Conservation (phyloP, 1,139 yeast species). For the Saccharomyces hybrid region DNA sequence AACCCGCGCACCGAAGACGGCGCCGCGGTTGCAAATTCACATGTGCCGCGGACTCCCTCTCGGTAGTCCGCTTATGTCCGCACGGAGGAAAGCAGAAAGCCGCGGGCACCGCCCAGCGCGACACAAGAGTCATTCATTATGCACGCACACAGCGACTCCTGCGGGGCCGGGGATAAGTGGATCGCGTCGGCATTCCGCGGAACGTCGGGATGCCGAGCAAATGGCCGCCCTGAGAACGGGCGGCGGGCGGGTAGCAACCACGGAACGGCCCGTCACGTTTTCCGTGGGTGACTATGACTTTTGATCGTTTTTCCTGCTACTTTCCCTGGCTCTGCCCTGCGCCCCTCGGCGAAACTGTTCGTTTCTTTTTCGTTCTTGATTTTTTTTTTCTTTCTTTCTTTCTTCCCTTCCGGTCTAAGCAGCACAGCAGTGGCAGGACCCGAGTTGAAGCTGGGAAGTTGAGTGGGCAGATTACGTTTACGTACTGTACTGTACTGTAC, state of each 20-base stretch:
- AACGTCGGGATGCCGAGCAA: background rate
- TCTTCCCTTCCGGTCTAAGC: background rate
- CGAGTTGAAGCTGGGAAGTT: background rate
- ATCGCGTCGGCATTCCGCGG: background rate
- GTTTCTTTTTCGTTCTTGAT: background rate
- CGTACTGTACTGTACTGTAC: background rate
- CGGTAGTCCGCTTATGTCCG: background rate
- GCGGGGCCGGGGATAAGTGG: background rate
- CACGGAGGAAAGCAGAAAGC: background rate
- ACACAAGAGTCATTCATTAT: background rate
- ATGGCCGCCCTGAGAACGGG: background rate
- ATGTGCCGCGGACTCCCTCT: background rate
- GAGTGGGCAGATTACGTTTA: slow-evolving; percentile 1
- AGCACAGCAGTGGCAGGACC: background rate
- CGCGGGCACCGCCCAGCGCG: background rate
- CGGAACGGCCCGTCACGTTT: background rate
- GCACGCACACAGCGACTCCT: background rate
- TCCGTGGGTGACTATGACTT: slow-evolving; percentile 1
- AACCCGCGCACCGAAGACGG: background rate
- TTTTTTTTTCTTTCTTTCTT: background rate
- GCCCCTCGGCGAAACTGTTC: background rate
- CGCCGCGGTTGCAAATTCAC: background rate
- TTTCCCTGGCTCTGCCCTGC: background rate
- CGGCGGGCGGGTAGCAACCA: background rate
- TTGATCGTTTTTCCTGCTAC: background rate